phyloP scores from a whole-genome alignment of 441 rosid genomes.

The Erodium trifolium region DNA sequence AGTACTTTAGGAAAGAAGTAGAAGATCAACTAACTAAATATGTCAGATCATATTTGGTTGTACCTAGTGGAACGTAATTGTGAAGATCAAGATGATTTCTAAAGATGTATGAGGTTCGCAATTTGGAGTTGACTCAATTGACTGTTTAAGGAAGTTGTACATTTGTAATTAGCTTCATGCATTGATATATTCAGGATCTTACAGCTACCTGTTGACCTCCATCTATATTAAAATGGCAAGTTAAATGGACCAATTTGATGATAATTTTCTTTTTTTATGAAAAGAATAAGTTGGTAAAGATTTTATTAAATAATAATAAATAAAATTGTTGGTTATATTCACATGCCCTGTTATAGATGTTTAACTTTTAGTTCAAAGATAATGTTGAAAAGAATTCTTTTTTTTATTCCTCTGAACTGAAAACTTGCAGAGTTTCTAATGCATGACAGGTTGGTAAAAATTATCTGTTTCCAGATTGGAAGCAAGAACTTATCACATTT shows the following conservation, averaged over 20 bases:
- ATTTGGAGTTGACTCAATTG: background rate
- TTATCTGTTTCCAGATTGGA: slow-evolving; percentile 84
- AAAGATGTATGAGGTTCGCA: background rate
- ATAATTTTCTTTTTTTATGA: background rate
- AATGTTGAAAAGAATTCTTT: slow-evolving; percentile 7
- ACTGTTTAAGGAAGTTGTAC: background rate
- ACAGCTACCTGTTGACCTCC: background rate
- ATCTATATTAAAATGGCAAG: background rate
- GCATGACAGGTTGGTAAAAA: slow-evolving; percentile 87
- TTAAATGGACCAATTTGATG: background rate
- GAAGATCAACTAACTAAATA: background rate
- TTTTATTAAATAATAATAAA: background rate
- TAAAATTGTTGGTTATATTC: background rate
- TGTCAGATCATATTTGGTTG: background rate
- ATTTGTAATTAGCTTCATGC: background rate
- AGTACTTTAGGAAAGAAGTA: no score
- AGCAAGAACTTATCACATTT: slow-evolving; percentile 90
- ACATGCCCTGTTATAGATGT: background rate
- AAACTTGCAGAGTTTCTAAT: slow-evolving; percentile 44
- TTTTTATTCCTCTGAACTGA: slow-evolving; percentile 25
- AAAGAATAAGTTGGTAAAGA: background rate
- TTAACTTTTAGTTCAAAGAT: background rate
- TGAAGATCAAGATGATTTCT: background rate
- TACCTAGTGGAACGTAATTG: background rate
- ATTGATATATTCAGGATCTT: background rate